phyloP scores from a whole-genome alignment of 73 alveolate genomes.

The Uronychia setigera region DNA sequence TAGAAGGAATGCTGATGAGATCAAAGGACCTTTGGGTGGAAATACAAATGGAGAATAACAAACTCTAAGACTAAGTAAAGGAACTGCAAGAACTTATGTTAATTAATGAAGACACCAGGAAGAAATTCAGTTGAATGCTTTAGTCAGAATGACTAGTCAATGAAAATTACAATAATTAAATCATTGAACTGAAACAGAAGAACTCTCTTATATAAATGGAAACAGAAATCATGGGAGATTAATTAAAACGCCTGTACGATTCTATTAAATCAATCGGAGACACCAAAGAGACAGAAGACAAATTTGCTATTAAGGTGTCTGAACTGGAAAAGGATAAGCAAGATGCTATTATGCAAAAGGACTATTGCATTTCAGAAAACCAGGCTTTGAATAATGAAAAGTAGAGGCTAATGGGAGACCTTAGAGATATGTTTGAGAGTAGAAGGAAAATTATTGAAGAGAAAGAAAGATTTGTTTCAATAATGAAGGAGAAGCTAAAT shows the following conservation, averaged over 20 bases:
- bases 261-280: slow-evolving; percentile 18
- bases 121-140: background rate
- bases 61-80: background rate
- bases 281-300: slow-evolving; percentile 31
- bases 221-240: slow-evolving; percentile 22
- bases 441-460: slow-evolving; percentile 37
- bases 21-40: background rate
- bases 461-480: slow-evolving; percentile 20
- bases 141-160: slow-evolving; percentile 13
- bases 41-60: background rate
- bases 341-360: background rate
- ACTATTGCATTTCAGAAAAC: background rate
- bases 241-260: background rate
- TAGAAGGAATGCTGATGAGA: background rate
- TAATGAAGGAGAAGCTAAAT: slow-evolving; percentile 37
- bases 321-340: slow-evolving; percentile 9
- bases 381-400: background rate
- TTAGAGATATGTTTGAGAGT: slow-evolving; percentile 20
- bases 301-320: background rate
- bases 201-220: slow-evolving; percentile 16
- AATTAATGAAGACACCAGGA: background rate
- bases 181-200: slow-evolving; percentile 17
- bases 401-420: slow-evolving; percentile 9
- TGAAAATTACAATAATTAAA: slow-evolving; percentile 11
- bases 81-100: slow-evolving; percentile 1